A percentile compares a stretch with the other conserved stretches of the same genome.
Conservation (phyloP, 1,139 yeast genomes). For the Taiozyma sp. region DNA sequence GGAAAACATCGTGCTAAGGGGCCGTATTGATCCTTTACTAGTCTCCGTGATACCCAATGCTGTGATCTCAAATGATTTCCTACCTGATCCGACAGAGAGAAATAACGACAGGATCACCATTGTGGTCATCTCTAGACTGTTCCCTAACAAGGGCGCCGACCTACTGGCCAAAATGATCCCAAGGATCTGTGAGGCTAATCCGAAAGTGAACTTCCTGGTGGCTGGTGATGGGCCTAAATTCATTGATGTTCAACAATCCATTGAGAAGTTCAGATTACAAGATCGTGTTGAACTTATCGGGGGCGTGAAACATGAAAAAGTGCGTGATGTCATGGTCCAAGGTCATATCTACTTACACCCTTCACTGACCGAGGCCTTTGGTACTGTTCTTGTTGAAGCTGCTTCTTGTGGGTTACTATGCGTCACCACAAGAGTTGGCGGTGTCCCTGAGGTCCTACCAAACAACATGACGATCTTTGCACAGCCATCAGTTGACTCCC, state of each 20-base stretch:
- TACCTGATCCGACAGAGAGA: constrained; percentile 42
- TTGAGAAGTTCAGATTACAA: constrained; percentile 81
- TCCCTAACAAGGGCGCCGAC: constrained; percentile 97
- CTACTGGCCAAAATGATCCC: constrained; percentile 84
- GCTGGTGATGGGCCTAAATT: constrained; percentile 99
- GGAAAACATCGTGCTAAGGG: constrained; percentile 90
- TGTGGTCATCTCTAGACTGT: constrained; percentile 86
- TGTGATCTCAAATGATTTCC: constrained; percentile 77
- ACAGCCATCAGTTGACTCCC: constrained; percentile 76
- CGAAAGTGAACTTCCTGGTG: constrained; percentile 70
- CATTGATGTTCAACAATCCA: constrained; percentile 90
- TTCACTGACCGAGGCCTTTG: constrained; percentile 94
- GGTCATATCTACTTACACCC: constrained; percentile 96
- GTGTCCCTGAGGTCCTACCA: constrained; percentile 95
- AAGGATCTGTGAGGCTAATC: constrained; percentile 59
- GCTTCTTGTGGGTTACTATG: constrained; percentile 94
- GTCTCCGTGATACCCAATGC: constrained; percentile 97
- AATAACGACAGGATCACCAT: constrained; percentile 47
- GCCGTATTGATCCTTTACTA: constrained; percentile 68
- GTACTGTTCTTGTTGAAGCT: constrained; percentile 95
- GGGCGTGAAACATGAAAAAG: constrained; percentile 87
- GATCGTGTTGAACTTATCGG: constrained; percentile 87
- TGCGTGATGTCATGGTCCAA: constrained; percentile 84
- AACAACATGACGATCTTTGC: constrained; percentile 92
- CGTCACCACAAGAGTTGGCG: constrained; percentile 96